Evolutionary conservation across 2,329 filamentous ascomycete genomes (phyloP).

Genomic region (Fusarium tricinctum): DNA sequence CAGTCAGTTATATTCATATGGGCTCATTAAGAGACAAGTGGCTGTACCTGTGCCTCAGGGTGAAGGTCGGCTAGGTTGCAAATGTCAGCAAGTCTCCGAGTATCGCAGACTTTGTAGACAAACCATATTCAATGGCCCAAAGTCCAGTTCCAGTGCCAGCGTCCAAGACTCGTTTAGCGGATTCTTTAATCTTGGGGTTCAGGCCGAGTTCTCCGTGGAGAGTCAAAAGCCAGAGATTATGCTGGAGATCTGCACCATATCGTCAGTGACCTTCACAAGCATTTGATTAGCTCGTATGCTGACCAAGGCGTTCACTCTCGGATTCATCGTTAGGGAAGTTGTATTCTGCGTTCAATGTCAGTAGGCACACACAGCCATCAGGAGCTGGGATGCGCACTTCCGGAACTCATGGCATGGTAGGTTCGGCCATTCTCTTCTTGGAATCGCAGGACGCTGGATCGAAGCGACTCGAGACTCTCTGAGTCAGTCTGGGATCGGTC

Average conservation of each 20-base stretch:
- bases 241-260: background rate
- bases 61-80: slow-evolving; percentile 3
- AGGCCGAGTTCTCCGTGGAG: slow-evolving; percentile 18
- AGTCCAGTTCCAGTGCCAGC: slow-evolving; percentile 19
- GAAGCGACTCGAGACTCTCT: slow-evolving; percentile 16
- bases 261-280: background rate
- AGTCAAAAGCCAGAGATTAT: slow-evolving; percentile 18
- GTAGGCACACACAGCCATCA: rapidly evolving
- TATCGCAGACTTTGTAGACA: rapidly evolving
- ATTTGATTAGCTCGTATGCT: rapidly evolving
- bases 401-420: slow-evolving; percentile 18
- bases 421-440: slow-evolving; percentile 27
- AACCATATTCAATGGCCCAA: slow-evolving; percentile 25
- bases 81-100: background rate
- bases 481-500: background rate
- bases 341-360: background rate
- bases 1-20: background rate
- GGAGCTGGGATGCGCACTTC: background rate
- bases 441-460: slow-evolving; percentile 11
- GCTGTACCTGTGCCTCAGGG: slow-evolving; percentile 5
- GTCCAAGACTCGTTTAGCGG: slow-evolving; percentile 9
- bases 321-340: slow-evolving; percentile 17
- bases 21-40: rapidly evolving
- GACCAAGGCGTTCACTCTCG: slow-evolving; percentile 15
- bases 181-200: background rate